phyloP scores from a whole-genome alignment of 805 yeast species.

The Peterozyma xylosa region DNA sequence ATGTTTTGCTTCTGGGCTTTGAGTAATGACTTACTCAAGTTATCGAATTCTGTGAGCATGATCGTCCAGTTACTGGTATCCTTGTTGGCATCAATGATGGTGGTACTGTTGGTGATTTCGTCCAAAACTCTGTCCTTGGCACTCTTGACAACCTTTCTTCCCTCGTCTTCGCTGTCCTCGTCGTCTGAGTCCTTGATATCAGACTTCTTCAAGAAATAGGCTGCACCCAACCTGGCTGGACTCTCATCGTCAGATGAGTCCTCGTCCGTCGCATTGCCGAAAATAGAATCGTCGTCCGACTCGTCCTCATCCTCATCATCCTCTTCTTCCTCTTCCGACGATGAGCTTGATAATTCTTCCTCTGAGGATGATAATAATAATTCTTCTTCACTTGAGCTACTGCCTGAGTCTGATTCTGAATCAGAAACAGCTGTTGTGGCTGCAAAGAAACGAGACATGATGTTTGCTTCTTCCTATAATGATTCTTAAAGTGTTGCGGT shows the following conservation, averaged over 20 bases:
- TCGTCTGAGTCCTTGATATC: constrained; percentile 36
- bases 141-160: constrained; percentile 80
- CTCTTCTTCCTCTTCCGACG: constrained; percentile 32
- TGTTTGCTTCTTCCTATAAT: constrained; percentile 3
- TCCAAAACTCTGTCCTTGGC: constrained; percentile 90
- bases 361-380: constrained; percentile 54
- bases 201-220: constrained; percentile 46
- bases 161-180: constrained; percentile 54
- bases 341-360: constrained; percentile 37
- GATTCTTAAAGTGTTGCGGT: no score
- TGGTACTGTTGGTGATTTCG: constrained; percentile 66
- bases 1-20: constrained; percentile 72
- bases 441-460: constrained; percentile 90
- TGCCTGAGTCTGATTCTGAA: constrained; percentile 40
- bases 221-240: constrained; percentile 36
- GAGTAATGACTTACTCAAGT: constrained; percentile 55
- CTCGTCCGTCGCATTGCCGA: constrained; percentile 32
- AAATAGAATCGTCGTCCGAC: constrained; percentile 34
- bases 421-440: constrained; percentile 44
- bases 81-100: constrained; percentile 61
- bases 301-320: constrained; percentile 28
- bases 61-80: constrained; percentile 73
- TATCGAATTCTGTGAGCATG: constrained; percentile 72
- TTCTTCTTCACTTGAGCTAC: constrained; percentile 42
- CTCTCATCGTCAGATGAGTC: constrained; percentile 46